Percentiles rank a stretch among this genome's conserved stretches.
These are phyloP conservation scores for Cynara cardunculus DNA, from an alignment of 129 eudicot species.

Conservation along the genomic window DNA sequence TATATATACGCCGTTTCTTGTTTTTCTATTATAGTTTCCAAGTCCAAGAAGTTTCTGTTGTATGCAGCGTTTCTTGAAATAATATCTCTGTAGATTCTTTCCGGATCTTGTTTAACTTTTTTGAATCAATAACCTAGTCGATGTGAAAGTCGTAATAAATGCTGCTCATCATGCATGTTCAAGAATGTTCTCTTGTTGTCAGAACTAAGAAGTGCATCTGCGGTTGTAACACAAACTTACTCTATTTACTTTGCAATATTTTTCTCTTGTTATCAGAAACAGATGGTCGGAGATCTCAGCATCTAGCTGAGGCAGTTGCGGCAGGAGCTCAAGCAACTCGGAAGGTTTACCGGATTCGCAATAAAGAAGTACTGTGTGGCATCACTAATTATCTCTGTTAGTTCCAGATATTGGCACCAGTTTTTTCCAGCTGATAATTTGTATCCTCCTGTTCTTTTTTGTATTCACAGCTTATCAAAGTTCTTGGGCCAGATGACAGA, in stretches of 20 bases:
- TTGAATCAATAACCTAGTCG: not conserved
- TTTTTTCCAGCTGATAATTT: not conserved
- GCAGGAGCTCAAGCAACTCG: conserved; percentile 13
- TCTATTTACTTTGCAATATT: not conserved
- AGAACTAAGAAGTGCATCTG: not conserved
- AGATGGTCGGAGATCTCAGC: conserved; percentile 12
- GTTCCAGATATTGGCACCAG: not conserved
- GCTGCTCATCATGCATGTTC: not conserved
- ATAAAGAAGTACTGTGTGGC: conserved; percentile 6
- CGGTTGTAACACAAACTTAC: not conserved
- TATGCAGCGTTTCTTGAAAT: not conserved
- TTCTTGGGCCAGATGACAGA: not conserved
- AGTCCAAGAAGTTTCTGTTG: not conserved
- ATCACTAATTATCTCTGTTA: not conserved
- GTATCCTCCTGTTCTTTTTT: not conserved
- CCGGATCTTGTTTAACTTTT: not conserved
- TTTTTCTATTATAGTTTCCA: not conserved
- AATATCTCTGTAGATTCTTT: not conserved
- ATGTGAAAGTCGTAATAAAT: not conserved
- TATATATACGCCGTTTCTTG: not conserved
- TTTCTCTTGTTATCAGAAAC: conserved; percentile 3
- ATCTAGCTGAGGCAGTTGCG: conserved; percentile 23
- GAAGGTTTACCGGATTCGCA: conserved; percentile 25
- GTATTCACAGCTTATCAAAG: conserved; percentile 21
- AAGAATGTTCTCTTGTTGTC: not conserved